phyloP scores from a whole-genome alignment of 441 rosid genomes.

The Jatropha podagrica region DNA sequence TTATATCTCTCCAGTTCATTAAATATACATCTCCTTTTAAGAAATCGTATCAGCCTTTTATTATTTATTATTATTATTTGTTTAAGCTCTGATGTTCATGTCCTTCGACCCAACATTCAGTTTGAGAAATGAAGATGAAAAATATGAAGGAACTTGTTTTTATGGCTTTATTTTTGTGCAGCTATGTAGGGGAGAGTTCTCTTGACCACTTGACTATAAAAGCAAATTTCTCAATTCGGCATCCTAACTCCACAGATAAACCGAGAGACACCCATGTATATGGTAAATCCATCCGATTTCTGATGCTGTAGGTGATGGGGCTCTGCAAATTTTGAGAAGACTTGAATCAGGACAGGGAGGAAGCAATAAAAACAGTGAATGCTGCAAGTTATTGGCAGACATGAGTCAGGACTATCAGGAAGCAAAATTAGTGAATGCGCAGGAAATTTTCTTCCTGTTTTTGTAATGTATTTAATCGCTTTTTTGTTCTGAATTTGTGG shows the following conservation, averaged over 20 bases:
- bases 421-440: not conserved
- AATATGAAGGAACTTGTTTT: not conserved
- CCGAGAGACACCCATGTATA: no score
- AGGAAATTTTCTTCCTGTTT: not conserved
- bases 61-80: not conserved
- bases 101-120: not conserved
- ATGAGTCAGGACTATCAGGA: not conserved
- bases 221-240: not conserved
- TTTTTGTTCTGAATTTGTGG: not conserved
- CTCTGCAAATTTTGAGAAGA: not conserved
- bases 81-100: not conserved
- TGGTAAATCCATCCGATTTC: not conserved
- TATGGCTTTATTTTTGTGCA: slow-evolving; percentile 18
- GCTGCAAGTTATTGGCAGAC: not conserved
- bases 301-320: not conserved
- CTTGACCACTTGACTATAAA: not conserved
- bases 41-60: not conserved
- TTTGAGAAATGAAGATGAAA: not conserved
- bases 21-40: not conserved
- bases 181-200: slow-evolving; percentile 13
- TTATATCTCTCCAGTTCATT: not conserved
- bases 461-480: no score
- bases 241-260: not conserved
- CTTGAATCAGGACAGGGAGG: not conserved
- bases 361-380: not conserved